phyloP scores from a whole-genome alignment of 2,329 filamentous ascomycete genomes.

The Aquanectria penicillioides region DNA sequence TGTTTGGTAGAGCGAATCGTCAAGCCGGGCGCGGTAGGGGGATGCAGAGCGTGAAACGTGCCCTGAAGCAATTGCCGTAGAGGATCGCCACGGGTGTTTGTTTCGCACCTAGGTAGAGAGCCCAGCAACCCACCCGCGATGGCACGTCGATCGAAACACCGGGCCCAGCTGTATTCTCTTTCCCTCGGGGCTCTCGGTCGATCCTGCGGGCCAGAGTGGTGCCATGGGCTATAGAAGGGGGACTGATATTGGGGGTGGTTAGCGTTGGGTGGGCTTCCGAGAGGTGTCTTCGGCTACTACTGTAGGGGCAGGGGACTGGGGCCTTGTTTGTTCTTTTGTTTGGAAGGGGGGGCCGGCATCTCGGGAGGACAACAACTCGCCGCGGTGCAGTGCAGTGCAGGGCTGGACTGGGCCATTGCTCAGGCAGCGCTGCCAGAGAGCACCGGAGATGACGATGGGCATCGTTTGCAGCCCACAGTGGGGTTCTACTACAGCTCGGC shows the following conservation, averaged over 20 bases:
- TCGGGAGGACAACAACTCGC: too few relatives aligned
- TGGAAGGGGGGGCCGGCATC: neutral
- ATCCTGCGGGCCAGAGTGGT: slow-evolving; percentile 32
- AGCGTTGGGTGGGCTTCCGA: neutral
- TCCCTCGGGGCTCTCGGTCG: slow-evolving; percentile 30
- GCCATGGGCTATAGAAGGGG: slow-evolving; percentile 20
- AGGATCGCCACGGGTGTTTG: slow-evolving; percentile 33
- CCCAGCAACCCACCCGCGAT: slow-evolving; percentile 19
- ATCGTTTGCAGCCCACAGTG: too few relatives aligned
- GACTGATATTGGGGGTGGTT: too few relatives aligned
- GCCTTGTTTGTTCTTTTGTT: too few relatives aligned
- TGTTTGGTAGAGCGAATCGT: neutral
- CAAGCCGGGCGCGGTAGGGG: neutral
- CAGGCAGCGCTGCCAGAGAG: neutral
- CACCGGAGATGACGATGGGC: neutral
- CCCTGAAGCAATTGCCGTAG: slow-evolving; percentile 20
- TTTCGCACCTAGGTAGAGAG: slow-evolving; percentile 27
- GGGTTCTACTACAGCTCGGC: neutral
- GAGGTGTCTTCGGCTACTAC: too few relatives aligned
- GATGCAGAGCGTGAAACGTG: slow-evolving; percentile 28
- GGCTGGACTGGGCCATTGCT: too few relatives aligned
- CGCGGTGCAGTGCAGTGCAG: too few relatives aligned
- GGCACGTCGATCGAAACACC: slow-evolving; percentile 36
- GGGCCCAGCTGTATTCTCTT: slow-evolving; percentile 21
- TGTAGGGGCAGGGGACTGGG: too few relatives aligned